Percentiles rank a stretch among this genome's conserved stretches.
These are phyloP conservation scores for Breynia disticha DNA, from an alignment of 441 rosid genomes.

Conservation along the genomic window DNA sequence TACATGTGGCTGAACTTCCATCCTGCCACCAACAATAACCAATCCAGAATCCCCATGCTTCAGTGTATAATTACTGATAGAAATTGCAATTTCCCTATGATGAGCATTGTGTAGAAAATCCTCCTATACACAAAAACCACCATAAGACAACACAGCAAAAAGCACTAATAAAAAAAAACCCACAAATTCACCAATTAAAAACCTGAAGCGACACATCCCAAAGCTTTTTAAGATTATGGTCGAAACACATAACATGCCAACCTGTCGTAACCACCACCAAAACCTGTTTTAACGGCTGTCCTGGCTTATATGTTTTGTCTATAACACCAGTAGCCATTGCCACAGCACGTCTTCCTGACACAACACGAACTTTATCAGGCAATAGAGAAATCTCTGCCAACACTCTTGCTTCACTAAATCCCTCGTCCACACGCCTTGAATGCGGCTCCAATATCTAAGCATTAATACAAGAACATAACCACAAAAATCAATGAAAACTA, in stretches of 20 bases:
- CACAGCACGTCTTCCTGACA: conserved; percentile 81
- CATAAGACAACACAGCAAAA: not conserved
- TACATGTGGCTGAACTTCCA: conserved; percentile 94
- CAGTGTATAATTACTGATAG: conserved; percentile 86
- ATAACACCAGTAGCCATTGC: conserved; percentile 94
- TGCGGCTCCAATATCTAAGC: conserved; percentile 83
- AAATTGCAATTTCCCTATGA: conserved; percentile 82
- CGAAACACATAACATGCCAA: conserved; percentile 93
- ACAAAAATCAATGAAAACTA: no score
- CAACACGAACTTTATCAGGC: conserved; percentile 83
- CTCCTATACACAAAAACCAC: conserved; percentile 35
- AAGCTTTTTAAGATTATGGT: conserved; percentile 86
- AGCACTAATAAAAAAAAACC: conserved; percentile 2
- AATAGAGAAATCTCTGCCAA: conserved; percentile 52
- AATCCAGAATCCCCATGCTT: conserved; percentile 85
- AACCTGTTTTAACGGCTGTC: conserved; percentile 84
- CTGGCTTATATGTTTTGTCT: conserved; percentile 50
- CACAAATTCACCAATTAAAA: not conserved
- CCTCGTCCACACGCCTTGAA: conserved; percentile 73
- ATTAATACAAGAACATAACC: no score
- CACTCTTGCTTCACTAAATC: conserved; percentile 82
- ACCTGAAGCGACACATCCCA: conserved; percentile 97
- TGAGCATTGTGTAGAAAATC: conserved; percentile 91
- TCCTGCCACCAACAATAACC: conserved; percentile 91
- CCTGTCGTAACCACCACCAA: conserved; percentile 94